Conservation (phyloP, 257 asterid genomes). For the Solanum corneliomulleri region DNA sequence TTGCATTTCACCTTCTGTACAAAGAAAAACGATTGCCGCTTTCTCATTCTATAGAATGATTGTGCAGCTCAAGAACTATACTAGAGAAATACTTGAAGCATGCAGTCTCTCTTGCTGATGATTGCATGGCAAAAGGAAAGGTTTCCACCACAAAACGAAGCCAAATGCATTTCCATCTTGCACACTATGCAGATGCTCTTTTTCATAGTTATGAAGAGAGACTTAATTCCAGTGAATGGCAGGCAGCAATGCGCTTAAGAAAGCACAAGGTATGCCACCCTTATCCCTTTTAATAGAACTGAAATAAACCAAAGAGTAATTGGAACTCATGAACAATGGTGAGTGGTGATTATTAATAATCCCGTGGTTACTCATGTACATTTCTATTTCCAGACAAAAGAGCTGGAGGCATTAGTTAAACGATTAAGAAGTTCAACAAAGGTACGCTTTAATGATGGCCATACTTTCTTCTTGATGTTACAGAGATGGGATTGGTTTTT, state of each 20-base stretch:
- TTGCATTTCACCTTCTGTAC: not conserved
- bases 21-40: not conserved
- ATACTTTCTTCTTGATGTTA: not conserved
- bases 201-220: constrained; percentile 93
- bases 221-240: constrained; percentile 91
- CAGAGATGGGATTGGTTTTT: not conserved
- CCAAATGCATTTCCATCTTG: constrained; percentile 97
- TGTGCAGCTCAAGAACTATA: constrained; percentile 82
- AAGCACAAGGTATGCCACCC: constrained; percentile 58
- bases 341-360: not conserved
- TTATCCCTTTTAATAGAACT: not conserved
- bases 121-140: constrained; percentile 36
- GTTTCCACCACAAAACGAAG: constrained; percentile 55
- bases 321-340: constrained; percentile 6
- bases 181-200: constrained; percentile 94
- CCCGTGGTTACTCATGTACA: constrained; percentile 1
- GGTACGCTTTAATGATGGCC: constrained; percentile 25
- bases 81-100: constrained; percentile 89
- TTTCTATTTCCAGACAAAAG: constrained; percentile 53
- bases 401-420: constrained; percentile 75
- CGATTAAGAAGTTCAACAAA: constrained; percentile 66
- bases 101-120: constrained; percentile 79
- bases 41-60: constrained; percentile 4
- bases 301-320: not conserved
- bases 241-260: constrained; percentile 74